Evolutionary conservation across 176 grass and related monocot genomes (phyloP).

Genomic region (Avena insularis): DNA sequence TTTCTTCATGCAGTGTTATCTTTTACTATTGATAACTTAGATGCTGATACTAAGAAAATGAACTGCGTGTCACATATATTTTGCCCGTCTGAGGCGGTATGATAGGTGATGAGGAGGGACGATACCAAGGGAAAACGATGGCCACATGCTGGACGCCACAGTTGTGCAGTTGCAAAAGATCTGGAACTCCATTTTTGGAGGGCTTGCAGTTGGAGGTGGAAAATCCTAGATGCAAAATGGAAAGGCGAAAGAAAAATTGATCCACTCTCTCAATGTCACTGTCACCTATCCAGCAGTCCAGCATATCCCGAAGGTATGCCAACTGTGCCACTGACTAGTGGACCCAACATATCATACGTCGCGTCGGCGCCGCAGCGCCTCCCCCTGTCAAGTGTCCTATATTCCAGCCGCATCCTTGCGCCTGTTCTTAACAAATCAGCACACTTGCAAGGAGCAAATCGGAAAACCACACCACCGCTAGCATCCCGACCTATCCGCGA

Average conservation of each 20-base stretch:
- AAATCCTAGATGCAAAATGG: background rate
- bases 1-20: too few species aligned
- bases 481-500: background rate
- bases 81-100: too few species aligned
- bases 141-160: background rate
- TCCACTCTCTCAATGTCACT: background rate
- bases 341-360: background rate
- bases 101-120: too few species aligned
- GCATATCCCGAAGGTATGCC: background rate
- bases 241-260: background rate
- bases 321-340: background rate
- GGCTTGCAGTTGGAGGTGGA: background rate
- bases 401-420: background rate
- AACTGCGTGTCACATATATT: too few species aligned
- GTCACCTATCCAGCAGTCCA: background rate
- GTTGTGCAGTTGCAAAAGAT: background rate
- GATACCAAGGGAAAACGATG: background rate
- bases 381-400: background rate
- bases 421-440: background rate
- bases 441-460: conserved; percentile 16
- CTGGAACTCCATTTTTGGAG: background rate
- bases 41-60: too few species aligned
- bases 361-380: background rate
- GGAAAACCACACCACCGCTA: background rate
- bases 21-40: too few species aligned